Conservation (phyloP, 805 yeast genomes). For the Starmerella geochares region DNA sequence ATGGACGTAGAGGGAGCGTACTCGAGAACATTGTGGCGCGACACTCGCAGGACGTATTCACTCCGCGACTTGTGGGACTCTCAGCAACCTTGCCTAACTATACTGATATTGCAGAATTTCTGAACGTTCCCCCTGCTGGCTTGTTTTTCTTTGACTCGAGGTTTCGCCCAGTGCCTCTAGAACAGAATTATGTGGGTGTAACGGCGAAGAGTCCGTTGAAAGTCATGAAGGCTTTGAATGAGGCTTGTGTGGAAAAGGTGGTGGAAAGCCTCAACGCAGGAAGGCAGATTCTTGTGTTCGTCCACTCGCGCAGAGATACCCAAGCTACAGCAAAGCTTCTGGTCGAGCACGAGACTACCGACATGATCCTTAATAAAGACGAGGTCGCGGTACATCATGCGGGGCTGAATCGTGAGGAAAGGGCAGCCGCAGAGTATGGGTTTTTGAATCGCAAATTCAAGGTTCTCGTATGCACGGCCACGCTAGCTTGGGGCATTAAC, state of each 20-base stretch:
- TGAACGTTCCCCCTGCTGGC: constrained; percentile 46
- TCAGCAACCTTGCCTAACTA: constrained; percentile 92
- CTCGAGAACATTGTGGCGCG: constrained; percentile 79
- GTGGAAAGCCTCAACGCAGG: constrained; percentile 44
- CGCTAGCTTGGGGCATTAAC: constrained; percentile 99
- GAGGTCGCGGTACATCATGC: constrained; percentile 72
- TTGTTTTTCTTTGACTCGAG: constrained; percentile 77
- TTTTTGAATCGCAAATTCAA: constrained; percentile 73
- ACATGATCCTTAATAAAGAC: constrained; percentile 32
- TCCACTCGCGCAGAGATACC: constrained; percentile 90
- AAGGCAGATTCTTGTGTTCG: constrained; percentile 80
- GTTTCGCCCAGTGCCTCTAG: constrained; percentile 85
- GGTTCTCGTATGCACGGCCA: constrained; percentile 91
- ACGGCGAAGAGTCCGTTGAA: constrained; percentile 74
- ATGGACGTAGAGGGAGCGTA: constrained; percentile 82
- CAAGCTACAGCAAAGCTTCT: constrained; percentile 69
- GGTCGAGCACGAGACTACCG: constrained; percentile 38
- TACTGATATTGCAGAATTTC: constrained; percentile 70
- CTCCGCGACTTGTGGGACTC: constrained; percentile 61
- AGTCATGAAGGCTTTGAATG: constrained; percentile 72
- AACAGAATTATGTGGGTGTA: constrained; percentile 79
- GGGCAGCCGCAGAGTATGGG: constrained; percentile 77
- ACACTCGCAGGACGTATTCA: constrained; percentile 38
- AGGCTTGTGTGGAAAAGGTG: constrained; percentile 76
- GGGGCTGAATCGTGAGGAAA: constrained; percentile 80